Conservation (phyloP, 2,329 filamentous ascomycete genomes). For the Venturiaceae sp. region DNA sequence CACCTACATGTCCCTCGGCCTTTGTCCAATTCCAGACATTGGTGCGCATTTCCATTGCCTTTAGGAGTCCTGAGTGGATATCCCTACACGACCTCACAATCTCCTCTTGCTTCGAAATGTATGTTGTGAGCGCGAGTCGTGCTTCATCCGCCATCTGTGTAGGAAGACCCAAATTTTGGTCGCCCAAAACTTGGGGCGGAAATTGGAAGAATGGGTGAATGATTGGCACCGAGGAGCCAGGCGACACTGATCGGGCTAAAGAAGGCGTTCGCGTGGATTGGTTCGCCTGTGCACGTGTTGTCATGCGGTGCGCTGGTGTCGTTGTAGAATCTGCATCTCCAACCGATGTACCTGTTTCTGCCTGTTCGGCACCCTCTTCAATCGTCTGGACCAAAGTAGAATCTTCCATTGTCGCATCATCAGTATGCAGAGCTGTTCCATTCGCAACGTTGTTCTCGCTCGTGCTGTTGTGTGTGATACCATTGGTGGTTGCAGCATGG, state of each 20-base stretch:
- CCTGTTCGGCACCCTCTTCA: constrained; percentile 19
- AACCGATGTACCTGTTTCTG: neutral
- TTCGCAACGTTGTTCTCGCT: neutral
- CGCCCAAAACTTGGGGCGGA: constrained; percentile 50
- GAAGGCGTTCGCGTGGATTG: constrained; percentile 16
- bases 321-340: constrained; percentile 29
- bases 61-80: constrained; percentile 61
- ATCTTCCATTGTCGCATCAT: neutral
- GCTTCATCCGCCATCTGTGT: constrained; percentile 69
- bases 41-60: constrained; percentile 61
- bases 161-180: constrained; percentile 54
- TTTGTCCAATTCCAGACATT: constrained; percentile 67
- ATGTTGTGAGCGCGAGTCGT: constrained; percentile 61
- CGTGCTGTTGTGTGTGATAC: neutral
- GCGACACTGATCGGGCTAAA: constrained; percentile 30
- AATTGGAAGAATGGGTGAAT: constrained; percentile 69
- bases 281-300: constrained; percentile 43
- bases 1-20: constrained; percentile 64
- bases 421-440: constrained; percentile 11
- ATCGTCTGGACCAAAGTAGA: neutral
- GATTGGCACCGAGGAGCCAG: constrained; percentile 38
- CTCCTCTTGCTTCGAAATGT: constrained; percentile 80
- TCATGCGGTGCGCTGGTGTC: constrained; percentile 40
- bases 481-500: neutral
- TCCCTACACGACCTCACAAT: constrained; percentile 61